Evolutionary conservation across 106 monocot genomes (phyloP).

Genomic region (Dioscorea dumetorum): DNA sequence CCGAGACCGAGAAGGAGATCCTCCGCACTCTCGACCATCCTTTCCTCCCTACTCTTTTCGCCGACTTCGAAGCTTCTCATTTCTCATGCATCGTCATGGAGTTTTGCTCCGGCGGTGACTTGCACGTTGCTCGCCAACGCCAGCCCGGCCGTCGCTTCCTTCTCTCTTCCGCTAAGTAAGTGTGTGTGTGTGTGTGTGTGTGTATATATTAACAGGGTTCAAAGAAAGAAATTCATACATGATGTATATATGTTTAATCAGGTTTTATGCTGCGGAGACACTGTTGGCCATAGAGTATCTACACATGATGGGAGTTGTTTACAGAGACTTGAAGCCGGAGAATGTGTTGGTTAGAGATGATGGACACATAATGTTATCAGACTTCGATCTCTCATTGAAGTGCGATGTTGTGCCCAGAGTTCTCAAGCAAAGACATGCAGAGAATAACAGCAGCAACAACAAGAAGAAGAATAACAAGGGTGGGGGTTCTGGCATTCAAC

Average conservation of each 20-base stretch:
- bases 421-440: constrained; percentile 12
- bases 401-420: constrained; percentile 82
- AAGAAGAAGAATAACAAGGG: not conserved
- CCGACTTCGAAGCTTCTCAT: constrained; percentile 57
- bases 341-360: constrained; percentile 86
- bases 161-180: constrained; percentile 48
- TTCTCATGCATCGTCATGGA: constrained; percentile 71
- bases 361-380: constrained; percentile 98
- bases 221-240: too few species aligned
- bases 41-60: constrained; percentile 58
- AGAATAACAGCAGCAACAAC: not conserved
- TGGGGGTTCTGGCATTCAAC: constrained; percentile 62
- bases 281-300: constrained; percentile 81
- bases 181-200: too few species aligned
- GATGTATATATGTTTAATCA: too few species aligned
- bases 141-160: constrained; percentile 39
- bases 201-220: too few species aligned
- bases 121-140: constrained; percentile 48
- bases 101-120: constrained; percentile 65
- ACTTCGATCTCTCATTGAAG: constrained; percentile 88
- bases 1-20: constrained; percentile 72
- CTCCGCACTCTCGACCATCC: constrained; percentile 59
- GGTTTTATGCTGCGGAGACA: constrained; percentile 85
- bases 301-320: constrained; percentile 95
- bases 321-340: constrained; percentile 90